phyloP scores from a whole-genome alignment of 1,139 yeast species.

The Debaryomyces robertsiae region DNA sequence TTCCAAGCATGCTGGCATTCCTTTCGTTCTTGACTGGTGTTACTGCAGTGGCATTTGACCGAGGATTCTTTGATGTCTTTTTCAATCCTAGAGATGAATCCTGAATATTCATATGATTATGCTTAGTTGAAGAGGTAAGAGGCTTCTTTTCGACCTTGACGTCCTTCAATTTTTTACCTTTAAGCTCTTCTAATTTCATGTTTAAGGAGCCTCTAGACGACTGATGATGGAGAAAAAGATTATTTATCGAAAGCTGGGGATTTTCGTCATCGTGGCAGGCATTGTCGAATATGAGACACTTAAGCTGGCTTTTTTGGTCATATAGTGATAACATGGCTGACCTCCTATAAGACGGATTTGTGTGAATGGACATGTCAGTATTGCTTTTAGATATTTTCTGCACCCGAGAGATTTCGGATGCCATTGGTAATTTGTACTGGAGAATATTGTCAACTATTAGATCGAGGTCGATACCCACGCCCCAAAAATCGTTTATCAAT shows the following conservation, averaged over 20 bases:
- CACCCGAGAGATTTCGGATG: constrained; percentile 24
- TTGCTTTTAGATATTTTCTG: constrained; percentile 33
- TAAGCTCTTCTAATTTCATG: constrained; percentile 32
- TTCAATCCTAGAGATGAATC: constrained; percentile 47
- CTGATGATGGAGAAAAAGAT: constrained; percentile 42
- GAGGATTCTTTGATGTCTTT: constrained; percentile 23
- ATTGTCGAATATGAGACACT: constrained; percentile 38
- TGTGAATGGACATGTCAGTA: constrained; percentile 45
- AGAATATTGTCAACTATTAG: constrained; percentile 23
- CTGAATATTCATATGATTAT: constrained; percentile 43
- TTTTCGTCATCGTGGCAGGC: constrained; percentile 30
- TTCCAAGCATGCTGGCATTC: constrained; percentile 27
- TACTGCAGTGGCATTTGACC: constrained; percentile 3
- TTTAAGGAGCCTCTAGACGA: constrained; percentile 42
- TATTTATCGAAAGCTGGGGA: constrained; percentile 45
- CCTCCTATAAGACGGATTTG: constrained; percentile 55
- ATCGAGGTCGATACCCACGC: constrained; percentile 28
- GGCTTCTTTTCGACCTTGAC: constrained; percentile 9
- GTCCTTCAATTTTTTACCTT: constrained; percentile 14
- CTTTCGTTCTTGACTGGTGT: constrained; percentile 14
- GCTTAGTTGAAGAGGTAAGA: constrained; percentile 16
- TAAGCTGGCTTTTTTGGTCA: constrained; percentile 41
- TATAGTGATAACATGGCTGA: constrained; percentile 58
- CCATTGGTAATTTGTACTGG: constrained; percentile 30
- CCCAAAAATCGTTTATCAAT: constrained; percentile 38